Percentiles rank a stretch among this genome's conserved stretches.
Evolutionary conservation across 345 rosid genomes (phyloP).

Genomic region (Heritiera littoralis): DNA sequence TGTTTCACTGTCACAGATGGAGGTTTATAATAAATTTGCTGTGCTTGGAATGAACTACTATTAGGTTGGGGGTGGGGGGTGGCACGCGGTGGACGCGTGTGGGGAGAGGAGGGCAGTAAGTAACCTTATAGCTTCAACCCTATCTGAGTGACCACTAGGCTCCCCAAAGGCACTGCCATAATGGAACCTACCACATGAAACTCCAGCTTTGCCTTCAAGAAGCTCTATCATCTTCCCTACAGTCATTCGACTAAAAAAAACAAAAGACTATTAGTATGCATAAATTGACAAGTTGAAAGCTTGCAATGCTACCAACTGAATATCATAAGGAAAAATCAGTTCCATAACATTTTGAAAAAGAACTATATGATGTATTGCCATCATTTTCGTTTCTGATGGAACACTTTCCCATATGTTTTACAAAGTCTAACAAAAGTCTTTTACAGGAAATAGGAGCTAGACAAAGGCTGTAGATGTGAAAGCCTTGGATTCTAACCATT

Average conservation of each 20-base stretch:
- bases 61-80: not conserved
- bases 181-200: conserved; percentile 77
- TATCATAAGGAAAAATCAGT: not conserved
- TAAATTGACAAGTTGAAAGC: conserved; percentile 2
- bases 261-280: conserved; percentile 20
- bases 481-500: not conserved
- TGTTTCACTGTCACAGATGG: conserved; percentile 55
- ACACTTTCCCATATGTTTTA: not conserved
- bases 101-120: not conserved
- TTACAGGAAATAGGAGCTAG: not conserved
- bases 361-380: not conserved
- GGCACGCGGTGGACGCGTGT: too few relatives aligned
- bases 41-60: not conserved
- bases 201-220: conserved; percentile 94
- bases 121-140: conserved; percentile 78
- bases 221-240: conserved; percentile 99
- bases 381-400: not conserved
- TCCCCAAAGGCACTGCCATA: conserved; percentile 99
- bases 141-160: conserved; percentile 93
- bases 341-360: not conserved
- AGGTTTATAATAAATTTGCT: conserved; percentile 7
- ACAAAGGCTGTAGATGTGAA: not conserved
- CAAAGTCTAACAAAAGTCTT: not conserved
- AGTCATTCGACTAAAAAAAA: conserved; percentile 82
- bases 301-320: not conserved